Conservation (phyloP, 345 rosid genomes). For the Cochlearia excelsa region DNA sequence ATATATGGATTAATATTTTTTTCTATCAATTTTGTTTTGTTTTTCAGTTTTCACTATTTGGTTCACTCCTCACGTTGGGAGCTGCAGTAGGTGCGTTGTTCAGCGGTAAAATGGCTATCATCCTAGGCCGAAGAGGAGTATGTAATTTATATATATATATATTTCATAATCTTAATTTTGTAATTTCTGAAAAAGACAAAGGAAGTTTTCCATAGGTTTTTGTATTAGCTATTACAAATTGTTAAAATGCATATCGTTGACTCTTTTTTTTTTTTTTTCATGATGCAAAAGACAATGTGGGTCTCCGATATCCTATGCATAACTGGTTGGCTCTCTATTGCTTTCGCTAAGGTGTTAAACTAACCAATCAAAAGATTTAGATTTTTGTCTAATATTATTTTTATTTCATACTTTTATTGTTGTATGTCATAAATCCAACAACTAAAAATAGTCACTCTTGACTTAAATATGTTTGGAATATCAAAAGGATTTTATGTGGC, state of each 20-base stretch:
- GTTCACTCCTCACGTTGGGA: slow-evolving; percentile 33
- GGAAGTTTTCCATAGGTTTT: too few species aligned
- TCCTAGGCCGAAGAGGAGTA: slow-evolving; percentile 38
- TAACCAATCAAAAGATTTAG: not conserved
- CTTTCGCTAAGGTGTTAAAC: slow-evolving; percentile 44
- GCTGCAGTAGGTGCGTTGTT: slow-evolving; percentile 36
- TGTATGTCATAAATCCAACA: not conserved
- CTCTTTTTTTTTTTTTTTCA: not conserved
- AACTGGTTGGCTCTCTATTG: slow-evolving; percentile 54
- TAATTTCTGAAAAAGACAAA: too few species aligned
- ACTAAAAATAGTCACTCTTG: not conserved
- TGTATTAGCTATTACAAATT: too few species aligned
- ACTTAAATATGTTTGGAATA: slow-evolving; percentile 11
- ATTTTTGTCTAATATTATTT: too few species aligned
- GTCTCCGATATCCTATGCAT: slow-evolving; percentile 37
- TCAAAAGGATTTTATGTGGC: slow-evolving; percentile 37
- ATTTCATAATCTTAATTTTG: too few species aligned
- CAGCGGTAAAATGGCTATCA: slow-evolving; percentile 37
- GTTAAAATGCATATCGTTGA: not conserved
- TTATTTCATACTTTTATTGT: too few species aligned
- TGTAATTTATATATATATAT: not conserved
- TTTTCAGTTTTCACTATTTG: slow-evolving; percentile 35
- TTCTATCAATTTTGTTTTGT: not conserved
- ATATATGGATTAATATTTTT: not conserved
- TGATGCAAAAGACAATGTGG: slow-evolving; percentile 38